Conservation (phyloP, 495 filamentous ascomycete species). For the Parmelia sp. region DNA sequence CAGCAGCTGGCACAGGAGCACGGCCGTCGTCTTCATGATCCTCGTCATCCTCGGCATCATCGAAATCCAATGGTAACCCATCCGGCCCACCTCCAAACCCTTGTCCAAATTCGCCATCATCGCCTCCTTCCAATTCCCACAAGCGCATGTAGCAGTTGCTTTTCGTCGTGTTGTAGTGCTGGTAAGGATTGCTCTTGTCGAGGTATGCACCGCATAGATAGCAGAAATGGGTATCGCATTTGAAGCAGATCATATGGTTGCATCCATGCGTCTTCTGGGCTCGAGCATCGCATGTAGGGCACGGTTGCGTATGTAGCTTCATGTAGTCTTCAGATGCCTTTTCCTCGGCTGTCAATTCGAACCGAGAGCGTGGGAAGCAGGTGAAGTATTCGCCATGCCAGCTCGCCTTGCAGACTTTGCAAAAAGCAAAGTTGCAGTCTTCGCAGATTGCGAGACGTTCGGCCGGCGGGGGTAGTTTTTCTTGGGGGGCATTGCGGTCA, state of each 20-base stretch:
- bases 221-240: constrained; percentile 88
- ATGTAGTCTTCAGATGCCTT: constrained; percentile 78
- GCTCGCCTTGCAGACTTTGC: constrained; percentile 60
- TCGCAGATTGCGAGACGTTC: constrained; percentile 78
- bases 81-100: constrained; percentile 45
- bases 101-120: constrained; percentile 56
- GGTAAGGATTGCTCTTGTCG: constrained; percentile 71
- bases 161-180: constrained; percentile 70
- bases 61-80: constrained; percentile 30
- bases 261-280: constrained; percentile 88
- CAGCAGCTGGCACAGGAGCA: constrained; percentile 6
- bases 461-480: constrained; percentile 40
- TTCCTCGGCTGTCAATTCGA: constrained; percentile 73
- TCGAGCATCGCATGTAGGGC: constrained; percentile 82
- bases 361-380: constrained; percentile 52
- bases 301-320: constrained; percentile 69
- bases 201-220: constrained; percentile 90
- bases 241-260: constrained; percentile 96
- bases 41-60: constrained; percentile 32
- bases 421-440: constrained; percentile 89
- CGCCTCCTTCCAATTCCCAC: constrained; percentile 83
- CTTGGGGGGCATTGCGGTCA: constrained; percentile 30
- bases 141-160: constrained; percentile 72
- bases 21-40: constrained; percentile 1
- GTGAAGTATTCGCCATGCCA: constrained; percentile 85